A percentile compares a stretch with the other conserved stretches of the same genome.
Evolutionary conservation across 768 basidiomycete species (phyloP).

Genomic region (Cystobasidiopsis lactophilus): DNA sequence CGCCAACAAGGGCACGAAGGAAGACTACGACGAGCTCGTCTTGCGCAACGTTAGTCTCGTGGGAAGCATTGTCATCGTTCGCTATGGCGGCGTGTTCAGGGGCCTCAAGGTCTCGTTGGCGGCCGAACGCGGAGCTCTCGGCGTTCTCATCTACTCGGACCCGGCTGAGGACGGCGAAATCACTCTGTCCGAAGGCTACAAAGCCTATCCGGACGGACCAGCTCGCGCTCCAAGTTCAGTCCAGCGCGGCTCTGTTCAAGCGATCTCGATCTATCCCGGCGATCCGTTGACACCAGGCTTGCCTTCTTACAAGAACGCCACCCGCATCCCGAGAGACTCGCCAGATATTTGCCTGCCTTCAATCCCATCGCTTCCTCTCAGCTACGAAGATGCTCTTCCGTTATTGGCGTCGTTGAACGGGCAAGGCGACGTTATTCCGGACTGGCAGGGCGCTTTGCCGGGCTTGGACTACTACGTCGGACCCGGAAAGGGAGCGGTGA

Average conservation of each 20-base stretch:
- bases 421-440: slow-evolving; percentile 23
- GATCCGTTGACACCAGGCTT: slow-evolving; percentile 65
- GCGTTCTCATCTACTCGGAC: slow-evolving; percentile 19
- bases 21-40: slow-evolving; percentile 47
- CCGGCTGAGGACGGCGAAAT: slow-evolving; percentile 18
- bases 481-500: slow-evolving; percentile 30
- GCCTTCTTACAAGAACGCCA: slow-evolving; percentile 62
- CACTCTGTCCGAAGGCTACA: slow-evolving; percentile 6
- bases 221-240: slow-evolving; percentile 66
- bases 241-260: slow-evolving; percentile 65
- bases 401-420: slow-evolving; percentile 37
- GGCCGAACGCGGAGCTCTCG: slow-evolving; percentile 14
- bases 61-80: not conserved
- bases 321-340: slow-evolving; percentile 28
- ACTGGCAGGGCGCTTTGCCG: slow-evolving; percentile 23
- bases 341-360: slow-evolving; percentile 34
- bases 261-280: slow-evolving; percentile 36
- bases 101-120: slow-evolving; percentile 77
- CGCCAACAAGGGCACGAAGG: slow-evolving; percentile 55
- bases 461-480: slow-evolving; percentile 28
- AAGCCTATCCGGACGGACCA: slow-evolving; percentile 53
- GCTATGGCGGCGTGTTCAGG: slow-evolving; percentile 46
- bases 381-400: slow-evolving; percentile 56
- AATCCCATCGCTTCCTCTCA: slow-evolving; percentile 76
- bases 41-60: slow-evolving; percentile 25